These are phyloP conservation scores for Pseudotulostoma volvatum DNA, from an alignment of 495 filamentous ascomycete genomes.

Conservation along the genomic window DNA sequence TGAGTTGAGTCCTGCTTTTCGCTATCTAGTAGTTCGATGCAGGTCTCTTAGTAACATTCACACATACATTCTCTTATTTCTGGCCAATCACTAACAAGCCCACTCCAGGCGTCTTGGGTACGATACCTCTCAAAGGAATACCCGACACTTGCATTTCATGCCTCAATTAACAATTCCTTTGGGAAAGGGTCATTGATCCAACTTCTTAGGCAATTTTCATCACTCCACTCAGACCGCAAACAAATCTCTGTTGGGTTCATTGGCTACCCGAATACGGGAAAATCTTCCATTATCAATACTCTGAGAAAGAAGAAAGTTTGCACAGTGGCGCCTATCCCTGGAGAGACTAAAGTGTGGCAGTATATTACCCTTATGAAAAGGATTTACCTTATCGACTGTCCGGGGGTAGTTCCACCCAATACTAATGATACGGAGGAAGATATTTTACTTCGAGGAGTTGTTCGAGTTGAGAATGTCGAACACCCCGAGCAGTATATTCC, in stretches of 20 bases:
- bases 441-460: slow-evolving; percentile 81
- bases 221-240: slow-evolving; percentile 77
- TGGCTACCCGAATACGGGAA: slow-evolving; percentile 79
- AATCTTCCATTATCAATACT: slow-evolving; percentile 87
- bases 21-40: slow-evolving; percentile 37
- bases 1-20: slow-evolving; percentile 69
- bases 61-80: slow-evolving; percentile 41
- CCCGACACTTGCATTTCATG: slow-evolving; percentile 86
- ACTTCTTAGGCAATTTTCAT: slow-evolving; percentile 80
- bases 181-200: slow-evolving; percentile 66
- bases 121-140: slow-evolving; percentile 65
- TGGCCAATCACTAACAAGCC: slow-evolving; percentile 25
- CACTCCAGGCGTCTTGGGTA: slow-evolving; percentile 66
- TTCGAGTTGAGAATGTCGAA: slow-evolving; percentile 86
- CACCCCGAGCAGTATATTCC: slow-evolving; percentile 91
- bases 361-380: slow-evolving; percentile 94
- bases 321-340: slow-evolving; percentile 88
- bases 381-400: slow-evolving; percentile 94
- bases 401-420: slow-evolving; percentile 85
- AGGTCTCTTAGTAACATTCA: slow-evolving; percentile 98
- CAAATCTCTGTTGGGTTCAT: slow-evolving; percentile 83
- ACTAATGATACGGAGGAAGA: slow-evolving; percentile 66
- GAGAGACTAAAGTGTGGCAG: slow-evolving; percentile 90
- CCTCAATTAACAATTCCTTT: slow-evolving; percentile 82
- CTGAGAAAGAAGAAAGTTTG: slow-evolving; percentile 83